phyloP scores from a whole-genome alignment of 805 yeast genomes.

The Brettanomyces naardenensis region DNA sequence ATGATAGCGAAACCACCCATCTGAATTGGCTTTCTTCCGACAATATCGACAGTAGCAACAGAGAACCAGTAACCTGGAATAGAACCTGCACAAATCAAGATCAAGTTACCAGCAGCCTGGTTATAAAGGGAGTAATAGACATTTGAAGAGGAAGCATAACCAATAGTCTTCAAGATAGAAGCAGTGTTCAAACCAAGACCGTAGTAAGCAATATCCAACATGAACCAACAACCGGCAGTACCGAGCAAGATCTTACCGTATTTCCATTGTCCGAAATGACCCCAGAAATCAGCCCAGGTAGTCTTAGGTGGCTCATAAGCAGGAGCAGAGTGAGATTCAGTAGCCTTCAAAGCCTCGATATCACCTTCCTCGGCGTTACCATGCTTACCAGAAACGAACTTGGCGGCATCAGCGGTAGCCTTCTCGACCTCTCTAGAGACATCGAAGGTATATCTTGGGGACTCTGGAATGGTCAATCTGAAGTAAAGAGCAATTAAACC shows the following conservation, averaged over 20 bases:
- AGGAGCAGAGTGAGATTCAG: conserved; percentile 33
- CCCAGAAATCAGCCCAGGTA: conserved; percentile 61
- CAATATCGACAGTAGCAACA: conserved; percentile 67
- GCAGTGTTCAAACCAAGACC: conserved; percentile 85
- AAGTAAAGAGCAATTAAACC: conserved; percentile 78
- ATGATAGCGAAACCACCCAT: conserved; percentile 64
- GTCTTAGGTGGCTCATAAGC: conserved; percentile 64
- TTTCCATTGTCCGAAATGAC: conserved; percentile 80
- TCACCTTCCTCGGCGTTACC: conserved; percentile 42
- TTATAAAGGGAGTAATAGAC: conserved; percentile 66
- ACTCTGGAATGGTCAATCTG: conserved; percentile 91
- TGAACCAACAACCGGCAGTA: conserved; percentile 89
- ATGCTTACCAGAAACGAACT: conserved; percentile 39
- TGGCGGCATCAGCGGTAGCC: conserved; percentile 49
- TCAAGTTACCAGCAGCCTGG: conserved; percentile 86
- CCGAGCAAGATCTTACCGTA: conserved; percentile 78
- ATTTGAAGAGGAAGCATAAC: conserved; percentile 66
- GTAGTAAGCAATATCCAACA: conserved; percentile 83
- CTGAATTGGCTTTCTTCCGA: conserved; percentile 86
- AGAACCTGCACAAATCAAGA: conserved; percentile 89
- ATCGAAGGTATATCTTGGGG: conserved; percentile 86
- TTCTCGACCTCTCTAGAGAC: conserved; percentile 50
- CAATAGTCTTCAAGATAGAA: conserved; percentile 71
- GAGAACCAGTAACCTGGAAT: conserved; percentile 91
- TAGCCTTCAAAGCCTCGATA: conserved; percentile 35